Percentiles rank a stretch among this genome's conserved stretches.
These are phyloP conservation scores for Manihot esculenta DNA, from an alignment of 441 rosid genomes.

Conservation along the genomic window DNA sequence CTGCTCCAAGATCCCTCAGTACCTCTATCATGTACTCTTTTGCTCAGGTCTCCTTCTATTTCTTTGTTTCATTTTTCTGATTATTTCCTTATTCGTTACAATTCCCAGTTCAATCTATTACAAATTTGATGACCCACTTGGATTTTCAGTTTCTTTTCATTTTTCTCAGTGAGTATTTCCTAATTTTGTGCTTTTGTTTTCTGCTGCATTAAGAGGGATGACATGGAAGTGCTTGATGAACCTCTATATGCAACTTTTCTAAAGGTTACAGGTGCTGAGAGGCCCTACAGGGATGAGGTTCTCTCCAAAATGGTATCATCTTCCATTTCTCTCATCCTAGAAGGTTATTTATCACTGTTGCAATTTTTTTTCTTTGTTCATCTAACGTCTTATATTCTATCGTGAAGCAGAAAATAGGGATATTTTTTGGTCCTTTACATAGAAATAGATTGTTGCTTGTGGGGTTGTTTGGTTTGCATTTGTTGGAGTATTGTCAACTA, in stretches of 20 bases:
- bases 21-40: slow-evolving; percentile 85
- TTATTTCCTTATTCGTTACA: neutral
- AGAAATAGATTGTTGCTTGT: neutral
- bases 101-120: too few relatives aligned
- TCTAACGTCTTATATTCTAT: neutral
- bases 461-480: neutral
- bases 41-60: slow-evolving; percentile 50
- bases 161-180: neutral
- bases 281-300: slow-evolving; percentile 71
- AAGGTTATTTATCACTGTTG: neutral
- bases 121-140: neutral
- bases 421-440: neutral
- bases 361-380: neutral
- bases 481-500: neutral
- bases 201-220: slow-evolving; percentile 55
- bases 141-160: neutral
- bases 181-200: neutral
- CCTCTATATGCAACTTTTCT: slow-evolving; percentile 73
- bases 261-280: slow-evolving; percentile 44
- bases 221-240: slow-evolving; percentile 76
- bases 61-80: neutral
- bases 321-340: neutral
- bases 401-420: neutral
- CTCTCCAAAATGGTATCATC: slow-evolving; percentile 55
- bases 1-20: slow-evolving; percentile 90